phyloP scores from a whole-genome alignment of 176 grass and related monocot genomes.

The Areca catechu region DNA sequence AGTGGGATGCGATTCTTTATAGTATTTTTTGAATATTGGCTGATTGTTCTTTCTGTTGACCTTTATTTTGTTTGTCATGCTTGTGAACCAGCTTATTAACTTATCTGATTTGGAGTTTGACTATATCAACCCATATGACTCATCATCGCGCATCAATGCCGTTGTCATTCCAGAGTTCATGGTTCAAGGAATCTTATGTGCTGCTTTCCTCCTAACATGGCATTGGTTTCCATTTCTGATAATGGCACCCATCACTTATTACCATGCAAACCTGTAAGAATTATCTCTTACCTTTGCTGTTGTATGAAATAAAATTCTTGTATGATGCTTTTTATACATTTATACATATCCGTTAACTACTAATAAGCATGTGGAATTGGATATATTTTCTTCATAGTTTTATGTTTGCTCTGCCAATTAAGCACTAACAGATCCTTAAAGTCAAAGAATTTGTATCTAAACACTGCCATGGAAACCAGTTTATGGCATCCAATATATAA shows the following conservation, averaged over 20 bases:
- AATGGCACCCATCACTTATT: conserved; percentile 75
- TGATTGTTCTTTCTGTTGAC: conserved; percentile 4
- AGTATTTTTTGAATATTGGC: not conserved
- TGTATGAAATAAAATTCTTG: conserved; percentile 13
- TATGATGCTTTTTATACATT: not conserved
- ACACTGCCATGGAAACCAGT: no score
- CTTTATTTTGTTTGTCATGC: conserved; percentile 20
- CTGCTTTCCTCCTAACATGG: conserved; percentile 61
- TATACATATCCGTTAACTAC: no score
- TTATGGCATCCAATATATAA: no score
- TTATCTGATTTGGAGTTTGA: conserved; percentile 92
- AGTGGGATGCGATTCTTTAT: not conserved
- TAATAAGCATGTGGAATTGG: no score
- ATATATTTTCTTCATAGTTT: no score
- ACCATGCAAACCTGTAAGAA: conserved; percentile 84
- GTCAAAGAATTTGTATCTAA: no score
- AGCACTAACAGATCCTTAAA: no score
- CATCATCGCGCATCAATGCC: conserved; percentile 70
- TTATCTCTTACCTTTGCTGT: conserved; percentile 1
- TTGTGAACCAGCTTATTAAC: conserved; percentile 64
- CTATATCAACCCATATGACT: conserved; percentile 96
- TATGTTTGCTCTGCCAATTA: no score
- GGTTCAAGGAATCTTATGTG: conserved; percentile 56
- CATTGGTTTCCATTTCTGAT: conserved; percentile 85
- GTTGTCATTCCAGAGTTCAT: conserved; percentile 62